Evolutionary conservation across 2,329 filamentous ascomycete species (phyloP).

Genomic region (Monosporascus sp.): DNA sequence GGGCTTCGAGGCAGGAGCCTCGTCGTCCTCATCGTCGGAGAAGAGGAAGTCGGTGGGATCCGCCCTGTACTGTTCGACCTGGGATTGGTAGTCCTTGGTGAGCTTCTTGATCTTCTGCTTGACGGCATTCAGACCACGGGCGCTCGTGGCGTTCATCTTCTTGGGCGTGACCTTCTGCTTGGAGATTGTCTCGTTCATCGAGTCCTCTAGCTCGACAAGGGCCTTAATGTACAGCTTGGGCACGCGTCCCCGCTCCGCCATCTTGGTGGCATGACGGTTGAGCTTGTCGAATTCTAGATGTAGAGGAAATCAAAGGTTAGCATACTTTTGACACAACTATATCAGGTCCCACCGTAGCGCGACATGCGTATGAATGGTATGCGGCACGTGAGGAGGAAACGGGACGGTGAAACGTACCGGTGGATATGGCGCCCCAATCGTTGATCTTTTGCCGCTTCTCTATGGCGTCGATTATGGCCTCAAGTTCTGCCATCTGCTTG

Average conservation of each 20-base stretch:
- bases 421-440: conserved; percentile 90
- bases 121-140: conserved; percentile 89
- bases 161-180: conserved; percentile 95
- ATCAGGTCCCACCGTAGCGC: no score
- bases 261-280: conserved; percentile 77
- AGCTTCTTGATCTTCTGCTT: conserved; percentile 99
- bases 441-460: conserved; percentile 97
- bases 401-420: conserved; percentile 52
- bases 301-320: not conserved
- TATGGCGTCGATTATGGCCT: conserved; percentile 82
- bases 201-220: conserved; percentile 88
- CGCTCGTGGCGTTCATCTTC: conserved; percentile 98
- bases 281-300: conserved; percentile 84
- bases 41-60: conserved; percentile 40
- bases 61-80: conserved; percentile 81
- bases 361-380: no score
- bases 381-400: no score
- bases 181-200: conserved; percentile 86
- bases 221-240: conserved; percentile 92
- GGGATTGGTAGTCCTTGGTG: conserved; percentile 86
- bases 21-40: conserved; percentile 68
- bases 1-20: conserved; percentile 45
- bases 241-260: conserved; percentile 68
- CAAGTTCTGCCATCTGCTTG: conserved; percentile 91
- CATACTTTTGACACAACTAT: not conserved